These are phyloP conservation scores for Cyclospora cayetanensis DNA, from an alignment of 169 alveolate species.

Conservation along the genomic window DNA sequence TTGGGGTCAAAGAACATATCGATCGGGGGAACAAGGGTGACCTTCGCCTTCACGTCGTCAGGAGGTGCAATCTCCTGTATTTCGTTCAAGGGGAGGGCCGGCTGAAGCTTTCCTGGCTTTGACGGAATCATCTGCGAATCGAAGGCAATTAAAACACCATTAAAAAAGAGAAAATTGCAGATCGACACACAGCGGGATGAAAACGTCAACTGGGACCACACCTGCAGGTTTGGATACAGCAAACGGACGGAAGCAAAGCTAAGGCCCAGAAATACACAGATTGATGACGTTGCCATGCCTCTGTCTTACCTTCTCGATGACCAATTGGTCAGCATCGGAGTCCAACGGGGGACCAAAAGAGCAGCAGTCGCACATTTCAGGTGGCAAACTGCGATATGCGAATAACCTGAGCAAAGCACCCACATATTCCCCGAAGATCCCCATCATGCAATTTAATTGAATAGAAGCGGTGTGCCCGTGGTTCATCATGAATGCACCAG, in stretches of 20 bases:
- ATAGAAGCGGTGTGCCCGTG: too few relatives aligned
- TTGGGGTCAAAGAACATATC: slow-evolving; percentile 58
- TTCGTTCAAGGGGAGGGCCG: slow-evolving; percentile 36
- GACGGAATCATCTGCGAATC: not conserved
- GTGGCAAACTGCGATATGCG: not conserved
- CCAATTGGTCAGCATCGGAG: not conserved
- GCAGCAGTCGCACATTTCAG: slow-evolving; percentile 7
- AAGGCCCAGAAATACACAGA: too few relatives aligned
- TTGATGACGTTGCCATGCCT: too few relatives aligned
- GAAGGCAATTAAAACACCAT: not conserved
- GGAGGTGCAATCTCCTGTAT: slow-evolving; percentile 44
- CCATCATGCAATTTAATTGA: too few relatives aligned
- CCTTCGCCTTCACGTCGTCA: not conserved
- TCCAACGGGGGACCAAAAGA: not conserved
- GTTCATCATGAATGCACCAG: too few relatives aligned
- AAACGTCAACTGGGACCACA: too few relatives aligned
- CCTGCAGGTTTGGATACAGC: too few relatives aligned
- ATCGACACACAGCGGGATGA: not conserved
- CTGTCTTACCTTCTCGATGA: not conserved
- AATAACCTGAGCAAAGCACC: too few relatives aligned
- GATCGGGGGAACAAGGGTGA: slow-evolving; percentile 14
- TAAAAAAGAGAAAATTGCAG: not conserved
- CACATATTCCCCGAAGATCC: too few relatives aligned
- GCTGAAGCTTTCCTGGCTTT: not conserved
- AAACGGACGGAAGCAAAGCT: too few relatives aligned